Percentiles rank a stretch among this genome's conserved stretches.
Conservation (phyloP, 331 rosid genomes). For the Malus hybrid region DNA sequence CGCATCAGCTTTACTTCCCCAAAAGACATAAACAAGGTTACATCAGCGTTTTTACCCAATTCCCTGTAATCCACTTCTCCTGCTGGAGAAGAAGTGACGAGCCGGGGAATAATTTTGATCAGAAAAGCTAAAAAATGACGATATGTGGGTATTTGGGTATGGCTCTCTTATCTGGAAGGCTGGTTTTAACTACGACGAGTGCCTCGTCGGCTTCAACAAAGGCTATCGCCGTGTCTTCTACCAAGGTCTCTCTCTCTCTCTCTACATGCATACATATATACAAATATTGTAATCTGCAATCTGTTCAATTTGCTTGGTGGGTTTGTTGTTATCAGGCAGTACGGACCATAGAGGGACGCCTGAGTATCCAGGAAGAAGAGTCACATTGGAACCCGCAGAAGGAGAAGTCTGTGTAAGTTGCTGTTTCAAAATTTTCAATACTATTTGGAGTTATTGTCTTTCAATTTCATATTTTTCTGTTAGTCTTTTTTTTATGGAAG, state of each 20-base stretch:
- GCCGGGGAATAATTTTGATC: too few relatives aligned
- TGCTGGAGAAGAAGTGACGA: too few relatives aligned
- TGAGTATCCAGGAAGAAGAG: conserved; percentile 88
- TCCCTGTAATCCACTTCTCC: too few relatives aligned
- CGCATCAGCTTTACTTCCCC: too few relatives aligned
- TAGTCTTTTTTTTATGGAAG: background rate
- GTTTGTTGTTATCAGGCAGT: conserved; percentile 50
- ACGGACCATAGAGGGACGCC: conserved; percentile 94
- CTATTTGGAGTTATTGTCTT: background rate
- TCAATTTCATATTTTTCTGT: background rate
- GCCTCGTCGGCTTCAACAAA: conserved; percentile 71
- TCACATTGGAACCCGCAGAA: conserved; percentile 71
- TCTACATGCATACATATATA: background rate
- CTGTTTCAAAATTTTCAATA: background rate
- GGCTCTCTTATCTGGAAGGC: conserved; percentile 81
- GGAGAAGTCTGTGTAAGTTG: conserved; percentile 75
- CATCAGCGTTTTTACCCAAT: too few relatives aligned
- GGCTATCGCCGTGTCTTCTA: conserved; percentile 87
- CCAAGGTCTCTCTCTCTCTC: conserved; percentile 43
- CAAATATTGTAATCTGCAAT: background rate
- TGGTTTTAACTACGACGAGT: conserved; percentile 66
- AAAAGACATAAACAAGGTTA: too few relatives aligned
- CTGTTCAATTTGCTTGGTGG: conserved; percentile 11
- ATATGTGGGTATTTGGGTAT: conserved; percentile 32
- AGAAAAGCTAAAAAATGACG: too few relatives aligned